A percentile compares a stretch with the other conserved stretches of the same genome.
Conservation (phyloP, 495 filamentous ascomycete species). For the Tuber melanosporum region DNA sequence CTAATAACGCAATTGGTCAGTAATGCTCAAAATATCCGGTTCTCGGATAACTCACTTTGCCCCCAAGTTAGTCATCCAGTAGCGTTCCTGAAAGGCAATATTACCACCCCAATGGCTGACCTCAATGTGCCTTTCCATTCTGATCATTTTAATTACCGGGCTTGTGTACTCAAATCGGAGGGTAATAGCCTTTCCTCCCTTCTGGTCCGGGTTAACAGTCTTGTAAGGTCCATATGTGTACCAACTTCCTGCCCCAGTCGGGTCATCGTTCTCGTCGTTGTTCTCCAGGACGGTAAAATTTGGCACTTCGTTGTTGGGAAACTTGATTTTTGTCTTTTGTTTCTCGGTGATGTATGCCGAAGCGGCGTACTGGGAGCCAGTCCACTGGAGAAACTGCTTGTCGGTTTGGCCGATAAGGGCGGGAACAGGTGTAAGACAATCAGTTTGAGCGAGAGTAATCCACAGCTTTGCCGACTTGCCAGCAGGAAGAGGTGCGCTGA, state of each 20-base stretch:
- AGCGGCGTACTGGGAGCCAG: slow-evolving; percentile 71
- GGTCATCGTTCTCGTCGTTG: slow-evolving; percentile 60
- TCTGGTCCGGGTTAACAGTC: slow-evolving; percentile 48
- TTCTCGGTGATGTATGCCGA: slow-evolving; percentile 78
- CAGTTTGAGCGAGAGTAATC: slow-evolving; percentile 74
- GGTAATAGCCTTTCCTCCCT: slow-evolving; percentile 58
- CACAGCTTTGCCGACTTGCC: slow-evolving; percentile 74
- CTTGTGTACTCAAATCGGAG: slow-evolving; percentile 95
- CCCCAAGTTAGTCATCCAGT: slow-evolving; percentile 77
- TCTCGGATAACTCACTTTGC: slow-evolving; percentile 48
- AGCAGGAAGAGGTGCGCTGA: slow-evolving; percentile 66
- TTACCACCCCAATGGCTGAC: slow-evolving; percentile 98
- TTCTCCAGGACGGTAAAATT: slow-evolving; percentile 71
- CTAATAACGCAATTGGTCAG: neutral
- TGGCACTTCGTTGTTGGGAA: slow-evolving; percentile 67
- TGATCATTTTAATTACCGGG: slow-evolving; percentile 67
- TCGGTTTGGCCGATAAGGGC: slow-evolving; percentile 71
- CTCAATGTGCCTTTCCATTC: slow-evolving; percentile 82
- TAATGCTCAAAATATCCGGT: neutral
- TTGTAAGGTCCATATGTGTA: slow-evolving; percentile 91
- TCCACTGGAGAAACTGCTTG: slow-evolving; percentile 76
- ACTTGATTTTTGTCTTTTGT: slow-evolving; percentile 95
- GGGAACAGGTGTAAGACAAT: slow-evolving; percentile 69
- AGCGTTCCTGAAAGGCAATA: slow-evolving; percentile 86
- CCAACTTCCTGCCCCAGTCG: slow-evolving; percentile 72